These are phyloP conservation scores for Neofusicoccum umdonicola DNA, from an alignment of 2,329 filamentous ascomycete species.

Conservation along the genomic window DNA sequence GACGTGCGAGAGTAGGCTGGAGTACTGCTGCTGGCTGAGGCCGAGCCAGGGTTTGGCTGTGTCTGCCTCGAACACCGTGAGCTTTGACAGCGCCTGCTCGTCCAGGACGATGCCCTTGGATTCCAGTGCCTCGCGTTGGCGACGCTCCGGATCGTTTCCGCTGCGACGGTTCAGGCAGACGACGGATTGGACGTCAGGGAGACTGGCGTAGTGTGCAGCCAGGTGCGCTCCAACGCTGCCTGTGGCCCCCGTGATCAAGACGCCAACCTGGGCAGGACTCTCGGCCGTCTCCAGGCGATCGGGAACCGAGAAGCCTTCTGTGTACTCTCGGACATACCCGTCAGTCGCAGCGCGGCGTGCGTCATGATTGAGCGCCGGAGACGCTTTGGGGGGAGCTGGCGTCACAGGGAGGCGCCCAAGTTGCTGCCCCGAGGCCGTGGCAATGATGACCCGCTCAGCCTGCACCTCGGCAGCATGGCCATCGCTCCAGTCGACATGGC, in stretches of 20 bases:
- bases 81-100: constrained; percentile 30
- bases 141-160: constrained; percentile 25
- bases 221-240: constrained; percentile 43
- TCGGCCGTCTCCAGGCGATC: not conserved
- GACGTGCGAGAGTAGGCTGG: constrained; percentile 35
- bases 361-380: not conserved
- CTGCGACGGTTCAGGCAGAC: constrained; percentile 50
- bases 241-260: constrained; percentile 42
- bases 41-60: constrained; percentile 50
- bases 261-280: constrained; percentile 8
- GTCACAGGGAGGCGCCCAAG: not conserved
- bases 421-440: not conserved
- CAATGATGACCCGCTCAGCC: constrained; percentile 19
- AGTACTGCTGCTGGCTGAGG: constrained; percentile 41
- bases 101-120: constrained; percentile 18
- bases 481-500: constrained; percentile 26
- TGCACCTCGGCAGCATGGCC: constrained; percentile 14
- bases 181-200: constrained; percentile 31
- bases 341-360: not conserved
- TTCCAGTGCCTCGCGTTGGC: constrained; percentile 37
- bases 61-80: constrained; percentile 51
- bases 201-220: constrained; percentile 28
- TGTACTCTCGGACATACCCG: not conserved
- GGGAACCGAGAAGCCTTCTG: not conserved
- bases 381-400: not conserved